A percentile compares a stretch with the other conserved stretches of the same genome.
Evolutionary conservation across 495 filamentous ascomycete genomes (phyloP).

Genomic region (Lichenothelia convexa): DNA sequence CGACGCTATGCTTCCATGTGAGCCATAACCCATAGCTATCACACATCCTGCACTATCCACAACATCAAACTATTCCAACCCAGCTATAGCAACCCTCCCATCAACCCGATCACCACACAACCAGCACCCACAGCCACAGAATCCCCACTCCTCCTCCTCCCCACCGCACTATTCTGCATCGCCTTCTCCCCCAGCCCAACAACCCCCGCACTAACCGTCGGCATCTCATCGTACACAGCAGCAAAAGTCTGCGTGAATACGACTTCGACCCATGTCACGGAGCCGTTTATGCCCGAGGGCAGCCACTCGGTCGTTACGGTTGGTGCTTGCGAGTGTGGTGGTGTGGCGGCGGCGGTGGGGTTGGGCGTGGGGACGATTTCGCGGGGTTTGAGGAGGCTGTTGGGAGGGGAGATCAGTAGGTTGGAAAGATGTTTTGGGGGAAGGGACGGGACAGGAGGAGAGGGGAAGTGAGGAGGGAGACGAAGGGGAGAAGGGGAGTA

Average conservation of each 20-base stretch:
- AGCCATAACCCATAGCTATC: too few relatives aligned
- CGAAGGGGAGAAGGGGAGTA: constrained; percentile 1
- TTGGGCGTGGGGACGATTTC: constrained; percentile 1
- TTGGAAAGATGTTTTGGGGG: too few relatives aligned
- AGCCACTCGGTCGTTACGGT: constrained; percentile 9
- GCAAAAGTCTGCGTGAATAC: constrained; percentile 10
- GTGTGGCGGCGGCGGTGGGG: neutral
- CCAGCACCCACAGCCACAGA: constrained; percentile 3
- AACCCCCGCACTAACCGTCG: constrained; percentile 7
- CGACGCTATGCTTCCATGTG: too few relatives aligned
- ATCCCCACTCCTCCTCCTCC: constrained; percentile 1
- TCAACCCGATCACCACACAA: neutral
- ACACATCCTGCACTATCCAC: too few relatives aligned
- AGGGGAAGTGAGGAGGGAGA: neutral
- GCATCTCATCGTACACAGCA: constrained; percentile 6
- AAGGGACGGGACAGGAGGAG: too few relatives aligned
- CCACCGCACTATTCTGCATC: constrained; percentile 3
- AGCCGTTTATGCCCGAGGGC: constrained; percentile 10
- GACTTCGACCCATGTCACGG: constrained; percentile 11
- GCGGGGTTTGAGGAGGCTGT: neutral
- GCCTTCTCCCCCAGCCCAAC: constrained; percentile 16
- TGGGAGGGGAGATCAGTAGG: neutral
- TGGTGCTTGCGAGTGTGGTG: neutral
- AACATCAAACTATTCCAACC: too few relatives aligned
- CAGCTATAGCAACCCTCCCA: too few relatives aligned